phyloP scores from a whole-genome alignment of 2,329 filamentous ascomycete species.

The Emergomyces orientalis region DNA sequence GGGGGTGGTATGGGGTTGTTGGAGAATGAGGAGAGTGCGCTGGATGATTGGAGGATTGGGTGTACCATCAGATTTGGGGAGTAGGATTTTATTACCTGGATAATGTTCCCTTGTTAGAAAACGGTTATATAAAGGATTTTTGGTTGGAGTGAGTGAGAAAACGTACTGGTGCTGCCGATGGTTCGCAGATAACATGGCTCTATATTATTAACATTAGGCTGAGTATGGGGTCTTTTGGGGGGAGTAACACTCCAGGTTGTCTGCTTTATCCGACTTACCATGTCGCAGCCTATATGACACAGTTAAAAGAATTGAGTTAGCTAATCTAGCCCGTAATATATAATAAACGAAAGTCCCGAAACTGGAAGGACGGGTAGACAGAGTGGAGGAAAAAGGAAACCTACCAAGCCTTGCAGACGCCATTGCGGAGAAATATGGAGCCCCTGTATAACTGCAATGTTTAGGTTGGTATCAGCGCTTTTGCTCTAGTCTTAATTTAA shows the following conservation, averaged over 20 bases:
- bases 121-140: neutral
- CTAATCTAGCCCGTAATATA: neutral
- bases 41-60: constrained; percentile 76
- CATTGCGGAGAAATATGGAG: constrained; percentile 97
- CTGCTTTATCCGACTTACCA: constrained; percentile 49
- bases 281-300: constrained; percentile 53
- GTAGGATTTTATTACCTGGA: constrained; percentile 87
- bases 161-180: constrained; percentile 57
- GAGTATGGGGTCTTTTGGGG: neutral
- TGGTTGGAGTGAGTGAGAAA: neutral
- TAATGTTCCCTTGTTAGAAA: neutral
- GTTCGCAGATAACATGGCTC: constrained; percentile 90
- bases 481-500: neutral
- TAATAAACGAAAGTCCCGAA: neutral
- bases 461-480: neutral
- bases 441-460: constrained; percentile 65
- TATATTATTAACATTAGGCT: constrained; percentile 17
- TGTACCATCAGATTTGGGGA: constrained; percentile 98
- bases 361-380: neutral
- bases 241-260: neutral
- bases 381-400: constrained; percentile 5
- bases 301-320: neutral
- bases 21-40: constrained; percentile 40
- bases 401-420: constrained; percentile 76
- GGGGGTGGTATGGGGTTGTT: constrained; percentile 25